These are phyloP conservation scores for Sporothrix globosa DNA, from an alignment of 2,329 filamentous ascomycete genomes.

Conservation along the genomic window DNA sequence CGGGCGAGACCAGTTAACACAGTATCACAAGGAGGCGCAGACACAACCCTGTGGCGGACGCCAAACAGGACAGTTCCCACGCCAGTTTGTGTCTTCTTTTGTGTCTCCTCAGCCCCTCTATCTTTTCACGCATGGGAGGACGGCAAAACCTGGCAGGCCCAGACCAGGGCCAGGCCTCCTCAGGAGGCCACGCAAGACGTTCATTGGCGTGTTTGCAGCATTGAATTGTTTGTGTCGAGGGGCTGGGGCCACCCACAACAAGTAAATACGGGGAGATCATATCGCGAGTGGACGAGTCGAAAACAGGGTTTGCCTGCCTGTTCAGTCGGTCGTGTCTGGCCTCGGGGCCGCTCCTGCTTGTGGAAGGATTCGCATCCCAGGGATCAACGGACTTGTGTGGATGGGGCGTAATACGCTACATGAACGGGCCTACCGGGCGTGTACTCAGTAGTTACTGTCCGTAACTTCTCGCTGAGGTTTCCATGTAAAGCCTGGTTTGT, in stretches of 20 bases:
- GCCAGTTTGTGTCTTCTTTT: background rate
- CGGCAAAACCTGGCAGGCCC: slow-evolving; percentile 10
- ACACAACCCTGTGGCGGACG: background rate
- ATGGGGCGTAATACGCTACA: slow-evolving; percentile 2
- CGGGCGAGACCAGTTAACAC: background rate
- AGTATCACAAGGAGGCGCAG: slow-evolving; percentile 8
- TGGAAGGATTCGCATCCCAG: slow-evolving; percentile 24
- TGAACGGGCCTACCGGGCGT: slow-evolving; percentile 2
- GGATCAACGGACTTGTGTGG: background rate
- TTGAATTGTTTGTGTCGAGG: slow-evolving; percentile 13
- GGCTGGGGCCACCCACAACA: slow-evolving; percentile 3
- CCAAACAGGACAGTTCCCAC: background rate
- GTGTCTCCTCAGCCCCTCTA: no score
- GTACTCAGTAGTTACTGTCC: background rate
- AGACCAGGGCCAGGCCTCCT: background rate
- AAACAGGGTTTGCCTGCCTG: slow-evolving; percentile 15
- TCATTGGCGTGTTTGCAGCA: background rate
- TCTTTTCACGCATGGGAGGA: background rate
- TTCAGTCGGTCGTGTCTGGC: background rate
- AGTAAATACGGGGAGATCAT: background rate
- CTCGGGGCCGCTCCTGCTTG: slow-evolving; percentile 3
- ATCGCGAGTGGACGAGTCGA: background rate
- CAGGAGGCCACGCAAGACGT: background rate
- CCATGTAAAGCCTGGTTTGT: no score
- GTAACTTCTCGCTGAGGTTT: no score